phyloP scores from a whole-genome alignment of 306 rosid genomes.

The Cucurbita moschata region DNA sequence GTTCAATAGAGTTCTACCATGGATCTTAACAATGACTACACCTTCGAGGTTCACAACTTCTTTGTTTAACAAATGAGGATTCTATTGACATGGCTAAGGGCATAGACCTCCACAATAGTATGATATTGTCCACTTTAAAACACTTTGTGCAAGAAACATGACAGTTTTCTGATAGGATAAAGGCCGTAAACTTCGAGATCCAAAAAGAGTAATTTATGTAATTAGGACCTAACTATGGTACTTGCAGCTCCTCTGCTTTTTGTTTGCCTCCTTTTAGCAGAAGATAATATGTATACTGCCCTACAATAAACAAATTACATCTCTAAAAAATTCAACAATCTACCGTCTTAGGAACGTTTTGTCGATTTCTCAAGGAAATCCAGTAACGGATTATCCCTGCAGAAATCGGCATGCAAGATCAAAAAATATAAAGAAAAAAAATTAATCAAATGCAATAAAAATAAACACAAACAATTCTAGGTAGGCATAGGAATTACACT shows the following conservation, averaged over 20 bases:
- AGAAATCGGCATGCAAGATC: not conserved
- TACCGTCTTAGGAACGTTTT: not conserved
- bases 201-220: not conserved
- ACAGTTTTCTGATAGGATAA: too few species aligned
- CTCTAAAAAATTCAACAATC: not conserved
- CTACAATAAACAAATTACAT: not conserved
- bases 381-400: not conserved
- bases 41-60: too few species aligned
- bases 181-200: not conserved
- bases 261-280: not conserved
- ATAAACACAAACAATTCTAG: not conserved
- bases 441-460: too few species aligned
- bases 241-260: not conserved
- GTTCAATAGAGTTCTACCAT: too few species aligned
- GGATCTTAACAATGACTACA: too few species aligned
- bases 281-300: not conserved
- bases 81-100: too few species aligned
- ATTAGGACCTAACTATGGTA: not conserved
- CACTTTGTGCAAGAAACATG: too few species aligned
- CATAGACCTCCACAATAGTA: too few species aligned
- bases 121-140: too few species aligned
- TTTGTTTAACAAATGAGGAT: too few species aligned
- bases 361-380: not conserved
- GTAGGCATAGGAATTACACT: constrained; percentile 40
- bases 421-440: too few species aligned